Evolutionary conservation across 2,329 filamentous ascomycete species (phyloP), one percentile per base, ranked within the genome.

Genomic region (Leptosphaerulina australis): DNA sequence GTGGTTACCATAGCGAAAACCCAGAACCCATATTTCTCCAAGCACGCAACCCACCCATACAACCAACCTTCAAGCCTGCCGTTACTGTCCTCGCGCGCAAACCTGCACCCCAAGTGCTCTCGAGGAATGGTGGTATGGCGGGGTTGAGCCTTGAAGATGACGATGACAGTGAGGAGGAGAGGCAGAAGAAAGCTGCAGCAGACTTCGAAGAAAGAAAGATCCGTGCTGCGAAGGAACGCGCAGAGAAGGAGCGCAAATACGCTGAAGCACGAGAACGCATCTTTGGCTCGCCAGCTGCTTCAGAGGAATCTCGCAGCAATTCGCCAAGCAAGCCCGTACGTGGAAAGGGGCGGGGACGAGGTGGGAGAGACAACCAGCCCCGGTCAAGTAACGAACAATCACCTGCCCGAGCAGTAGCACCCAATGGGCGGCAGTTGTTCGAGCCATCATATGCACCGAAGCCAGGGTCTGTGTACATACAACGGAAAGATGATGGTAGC

Each of bases 181-280:
- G 77, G 38, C 74, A 77, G 44, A 85, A 83, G 68, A 82, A 83
- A 56, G 77, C 81, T 15, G 84, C 85, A 60, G 82, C 84, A 33
- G 88, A 84, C 0, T 83, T 87, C 3, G 89, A 93, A 63, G 88
- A 96, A 76, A 83, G 91, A 25, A 85, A 88, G 55, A 83, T 85
- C 18, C 88, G 88, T 66, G 89, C 92, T 44, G 85, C 91, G 69
- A 81, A 83, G 38, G 90, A 96, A 62, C 83, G 86, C 8, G 91
- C 95, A 67, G 91, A 96, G 76, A 96, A 94, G 77, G 89, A 96
- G 76, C 86, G 86, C 48, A 88, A 88, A 53, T 97, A 97, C 70
- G 89, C 95, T 54, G 91, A 96, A 76, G 90, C 87, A 5, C 83
- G 93, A 22, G 90, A 93, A 63, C 88, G 91, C 69, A 87, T 97